These are phyloP conservation scores for Apiospora phragmitis DNA, from an alignment of 2,329 filamentous ascomycete genomes.

Conservation along the genomic window DNA sequence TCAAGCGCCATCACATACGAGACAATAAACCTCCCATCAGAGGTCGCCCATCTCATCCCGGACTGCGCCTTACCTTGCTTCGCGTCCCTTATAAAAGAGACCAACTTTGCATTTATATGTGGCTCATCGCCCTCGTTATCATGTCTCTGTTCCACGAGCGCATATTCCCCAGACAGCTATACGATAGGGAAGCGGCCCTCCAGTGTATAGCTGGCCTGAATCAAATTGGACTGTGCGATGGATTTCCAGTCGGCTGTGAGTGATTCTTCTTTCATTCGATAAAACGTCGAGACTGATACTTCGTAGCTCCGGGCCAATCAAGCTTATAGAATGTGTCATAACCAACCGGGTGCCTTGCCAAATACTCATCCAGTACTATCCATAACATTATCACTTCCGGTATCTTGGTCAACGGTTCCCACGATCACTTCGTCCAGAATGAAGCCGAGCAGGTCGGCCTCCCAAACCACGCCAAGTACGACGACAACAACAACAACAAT, in stretches of 20 bases:
- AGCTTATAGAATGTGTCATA: slow-evolving; percentile 61
- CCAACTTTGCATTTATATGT: slow-evolving; percentile 55
- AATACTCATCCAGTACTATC: slow-evolving; percentile 60
- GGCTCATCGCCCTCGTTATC: slow-evolving; percentile 51
- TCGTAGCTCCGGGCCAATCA: slow-evolving; percentile 42
- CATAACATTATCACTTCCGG: slow-evolving; percentile 51
- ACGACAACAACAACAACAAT: slow-evolving; percentile 17
- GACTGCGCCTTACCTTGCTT: slow-evolving; percentile 51
- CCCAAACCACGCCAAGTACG: slow-evolving; percentile 16
- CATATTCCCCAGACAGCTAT: slow-evolving; percentile 58
- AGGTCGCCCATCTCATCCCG: slow-evolving; percentile 28
- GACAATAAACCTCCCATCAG: slow-evolving; percentile 25
- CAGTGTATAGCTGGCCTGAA: slow-evolving; percentile 63
- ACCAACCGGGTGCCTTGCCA: slow-evolving; percentile 48
- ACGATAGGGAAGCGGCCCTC: slow-evolving; percentile 71
- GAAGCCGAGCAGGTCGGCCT: background rate
- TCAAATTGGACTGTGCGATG: slow-evolving; percentile 51
- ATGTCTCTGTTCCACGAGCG: slow-evolving; percentile 63
- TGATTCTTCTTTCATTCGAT: slow-evolving; percentile 6
- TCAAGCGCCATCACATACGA: slow-evolving; percentile 21
- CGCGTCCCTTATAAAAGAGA: slow-evolving; percentile 59
- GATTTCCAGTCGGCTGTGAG: slow-evolving; percentile 42
- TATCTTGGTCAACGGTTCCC: slow-evolving; percentile 23
- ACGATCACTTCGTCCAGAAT: background rate
- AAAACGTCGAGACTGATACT: background rate